Conservation (phyloP, 2,329 filamentous ascomycete genomes). For the Moelleriella libera region DNA sequence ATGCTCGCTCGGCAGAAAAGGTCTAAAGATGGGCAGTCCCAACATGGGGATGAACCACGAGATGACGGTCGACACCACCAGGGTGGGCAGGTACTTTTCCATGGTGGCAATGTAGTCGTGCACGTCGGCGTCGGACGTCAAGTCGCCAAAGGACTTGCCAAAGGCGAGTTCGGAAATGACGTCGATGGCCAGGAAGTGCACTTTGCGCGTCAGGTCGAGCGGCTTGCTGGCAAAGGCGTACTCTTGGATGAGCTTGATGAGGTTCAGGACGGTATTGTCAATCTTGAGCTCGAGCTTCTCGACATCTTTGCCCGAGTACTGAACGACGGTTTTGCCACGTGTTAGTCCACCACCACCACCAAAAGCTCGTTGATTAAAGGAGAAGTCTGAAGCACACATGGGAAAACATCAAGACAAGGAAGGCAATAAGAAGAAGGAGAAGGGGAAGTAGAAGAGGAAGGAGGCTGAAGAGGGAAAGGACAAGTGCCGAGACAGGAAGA, state of each 20-base stretch:
- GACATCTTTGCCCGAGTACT: slow-evolving; percentile 38
- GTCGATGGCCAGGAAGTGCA: slow-evolving; percentile 40
- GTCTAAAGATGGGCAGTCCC: slow-evolving; percentile 23
- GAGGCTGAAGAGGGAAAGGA: neutral
- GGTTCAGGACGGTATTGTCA: slow-evolving; percentile 5
- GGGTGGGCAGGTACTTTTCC: slow-evolving; percentile 8
- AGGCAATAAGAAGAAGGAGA: too few species aligned
- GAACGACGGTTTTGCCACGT: too few species aligned
- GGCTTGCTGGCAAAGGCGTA: slow-evolving; percentile 4
- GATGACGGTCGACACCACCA: slow-evolving; percentile 8
- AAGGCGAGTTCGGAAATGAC: slow-evolving; percentile 39
- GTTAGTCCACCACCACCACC: too few species aligned
- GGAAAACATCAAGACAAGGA: too few species aligned
- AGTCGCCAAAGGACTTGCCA: slow-evolving; percentile 33
- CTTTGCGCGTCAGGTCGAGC: slow-evolving; percentile 23
- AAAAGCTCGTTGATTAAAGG: too few species aligned
- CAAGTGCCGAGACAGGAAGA: too few species aligned
- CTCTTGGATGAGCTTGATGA: slow-evolving; percentile 5
- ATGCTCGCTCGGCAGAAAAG: slow-evolving; percentile 23
- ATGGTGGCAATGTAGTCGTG: slow-evolving; percentile 33
- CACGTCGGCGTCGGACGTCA: slow-evolving; percentile 31
- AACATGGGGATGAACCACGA: slow-evolving; percentile 17
- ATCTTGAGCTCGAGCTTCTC: slow-evolving; percentile 29
- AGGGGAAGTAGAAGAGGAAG: neutral
- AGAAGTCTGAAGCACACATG: too few species aligned